Evolutionary conservation across 495 filamentous ascomycete genomes (phyloP).

Genomic region (Chaetomidium leptoderma): DNA sequence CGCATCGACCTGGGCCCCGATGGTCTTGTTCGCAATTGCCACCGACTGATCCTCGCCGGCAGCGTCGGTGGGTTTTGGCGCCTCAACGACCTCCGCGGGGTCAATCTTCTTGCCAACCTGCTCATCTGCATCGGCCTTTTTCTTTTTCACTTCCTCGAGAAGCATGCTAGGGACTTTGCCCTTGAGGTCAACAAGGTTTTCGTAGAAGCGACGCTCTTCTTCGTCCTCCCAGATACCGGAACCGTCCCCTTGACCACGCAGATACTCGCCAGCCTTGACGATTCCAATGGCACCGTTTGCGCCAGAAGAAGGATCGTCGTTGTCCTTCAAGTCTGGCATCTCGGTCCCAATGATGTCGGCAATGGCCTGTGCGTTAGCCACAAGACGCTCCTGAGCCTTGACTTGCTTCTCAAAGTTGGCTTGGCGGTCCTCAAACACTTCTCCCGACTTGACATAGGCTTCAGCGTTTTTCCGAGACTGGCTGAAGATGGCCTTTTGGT

Average conservation of each 20-base stretch:
- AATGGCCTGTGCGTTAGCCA: constrained; percentile 85
- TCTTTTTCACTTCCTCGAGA: constrained; percentile 92
- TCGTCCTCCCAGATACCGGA: constrained; percentile 99
- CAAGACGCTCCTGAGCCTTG: constrained; percentile 85
- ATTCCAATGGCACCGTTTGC: constrained; percentile 80
- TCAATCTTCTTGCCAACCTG: constrained; percentile 56
- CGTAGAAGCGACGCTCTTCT: constrained; percentile 95
- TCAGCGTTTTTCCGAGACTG: constrained; percentile 94
- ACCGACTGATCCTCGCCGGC: constrained; percentile 76
- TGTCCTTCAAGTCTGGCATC: constrained; percentile 88
- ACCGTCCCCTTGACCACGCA: constrained; percentile 83
- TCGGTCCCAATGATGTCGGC: constrained; percentile 85
- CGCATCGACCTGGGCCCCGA: constrained; percentile 93
- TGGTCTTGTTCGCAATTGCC: constrained; percentile 94
- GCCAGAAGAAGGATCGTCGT: constrained; percentile 60
- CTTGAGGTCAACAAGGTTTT: constrained; percentile 91
- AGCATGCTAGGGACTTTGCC: constrained; percentile 91
- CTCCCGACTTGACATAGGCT: constrained; percentile 96
- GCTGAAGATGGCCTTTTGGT: constrained; percentile 76
- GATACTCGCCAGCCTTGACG: constrained; percentile 88
- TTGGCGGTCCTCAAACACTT: constrained; percentile 97
- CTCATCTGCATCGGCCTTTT: constrained; percentile 71
- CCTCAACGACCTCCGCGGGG: constrained; percentile 45
- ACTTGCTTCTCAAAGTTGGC: constrained; percentile 89
- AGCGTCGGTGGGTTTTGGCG: constrained; percentile 46